Conservation (phyloP, 2,329 filamentous ascomycete species). For the Fusarium sp. region DNA sequence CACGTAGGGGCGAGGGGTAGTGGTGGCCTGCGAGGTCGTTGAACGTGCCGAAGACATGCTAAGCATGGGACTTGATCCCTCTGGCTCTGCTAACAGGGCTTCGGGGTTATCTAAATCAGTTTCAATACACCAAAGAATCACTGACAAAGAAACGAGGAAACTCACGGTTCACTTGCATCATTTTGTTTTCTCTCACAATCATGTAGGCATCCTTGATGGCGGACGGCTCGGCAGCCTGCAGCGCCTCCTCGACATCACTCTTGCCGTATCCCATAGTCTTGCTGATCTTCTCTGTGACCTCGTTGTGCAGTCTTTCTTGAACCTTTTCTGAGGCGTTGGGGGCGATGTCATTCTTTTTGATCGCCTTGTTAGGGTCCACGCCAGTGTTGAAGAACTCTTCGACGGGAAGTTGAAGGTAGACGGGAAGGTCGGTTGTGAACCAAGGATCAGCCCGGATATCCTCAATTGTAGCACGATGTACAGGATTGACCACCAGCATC, state of each 20-base stretch:
- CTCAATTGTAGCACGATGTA: constrained; percentile 91
- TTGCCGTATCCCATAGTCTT: constrained; percentile 98
- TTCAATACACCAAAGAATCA: constrained; percentile 43
- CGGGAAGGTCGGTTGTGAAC: constrained; percentile 88
- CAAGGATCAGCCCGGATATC: constrained; percentile 94
- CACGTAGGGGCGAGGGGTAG: constrained; percentile 68
- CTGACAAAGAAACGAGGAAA: constrained; percentile 42
- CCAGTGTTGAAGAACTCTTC: constrained; percentile 95
- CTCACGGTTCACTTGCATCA: constrained; percentile 95
- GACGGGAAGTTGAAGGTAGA: constrained; percentile 86
- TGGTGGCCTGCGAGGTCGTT: constrained; percentile 61
- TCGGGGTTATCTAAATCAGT: constrained; percentile 51
- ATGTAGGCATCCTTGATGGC: constrained; percentile 99
- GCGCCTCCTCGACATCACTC: constrained; percentile 92
- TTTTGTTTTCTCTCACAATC: constrained; percentile 96
- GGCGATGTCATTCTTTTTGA: constrained; percentile 83
- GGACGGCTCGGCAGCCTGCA: constrained; percentile 91
- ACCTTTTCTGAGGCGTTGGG: constrained; percentile 81
- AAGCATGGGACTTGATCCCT: constrained; percentile 62
- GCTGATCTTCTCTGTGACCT: constrained; percentile 94
- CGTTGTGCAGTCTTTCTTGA: constrained; percentile 89
- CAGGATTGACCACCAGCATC: constrained; percentile 95
- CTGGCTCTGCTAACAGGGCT: constrained; percentile 50
- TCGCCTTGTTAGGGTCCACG: constrained; percentile 92
- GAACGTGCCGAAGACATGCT: constrained; percentile 68